These are phyloP conservation scores for Colletotrichum plurivorum DNA, from an alignment of 2,329 filamentous ascomycete species.

Conservation along the genomic window DNA sequence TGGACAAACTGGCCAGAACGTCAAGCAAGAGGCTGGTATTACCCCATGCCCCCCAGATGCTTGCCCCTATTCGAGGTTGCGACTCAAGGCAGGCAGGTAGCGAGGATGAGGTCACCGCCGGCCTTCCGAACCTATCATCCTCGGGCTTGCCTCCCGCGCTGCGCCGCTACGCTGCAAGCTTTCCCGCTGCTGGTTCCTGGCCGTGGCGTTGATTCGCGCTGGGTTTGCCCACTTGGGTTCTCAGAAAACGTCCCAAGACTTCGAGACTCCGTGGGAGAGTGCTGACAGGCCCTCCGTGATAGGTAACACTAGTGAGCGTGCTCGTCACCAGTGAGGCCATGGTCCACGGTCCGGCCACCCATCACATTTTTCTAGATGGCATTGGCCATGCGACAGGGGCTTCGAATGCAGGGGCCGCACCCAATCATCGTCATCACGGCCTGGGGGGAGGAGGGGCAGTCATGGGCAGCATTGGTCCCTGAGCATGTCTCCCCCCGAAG, in stretches of 20 bases:
- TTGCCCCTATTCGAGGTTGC: background rate
- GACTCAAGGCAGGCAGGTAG: no score
- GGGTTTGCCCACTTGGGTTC: background rate
- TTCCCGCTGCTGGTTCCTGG: conserved; percentile 19
- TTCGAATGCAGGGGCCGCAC: conserved; percentile 25
- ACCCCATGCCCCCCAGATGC: no score
- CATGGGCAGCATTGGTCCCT: conserved; percentile 21
- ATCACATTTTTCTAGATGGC: conserved; percentile 26
- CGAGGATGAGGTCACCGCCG: background rate
- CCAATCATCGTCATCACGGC: conserved; percentile 23
- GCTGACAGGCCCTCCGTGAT: no score
- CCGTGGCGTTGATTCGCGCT: background rate
- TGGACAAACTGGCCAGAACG: no score
- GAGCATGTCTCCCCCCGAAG: background rate
- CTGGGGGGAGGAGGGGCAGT: conserved; percentile 3
- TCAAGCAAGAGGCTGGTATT: no score
- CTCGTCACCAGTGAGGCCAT: background rate
- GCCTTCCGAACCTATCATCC: background rate
- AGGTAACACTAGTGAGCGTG: no score
- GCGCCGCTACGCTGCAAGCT: conserved; percentile 11
- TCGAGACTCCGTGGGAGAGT: no score
- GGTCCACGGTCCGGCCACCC: background rate
- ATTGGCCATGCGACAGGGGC: conserved; percentile 27
- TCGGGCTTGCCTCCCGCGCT: background rate
- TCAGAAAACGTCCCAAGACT: background rate